These are phyloP conservation scores for Mucor mucedo DNA, from an alignment of 371 early-diverging fungal species.

Conservation along the genomic window DNA sequence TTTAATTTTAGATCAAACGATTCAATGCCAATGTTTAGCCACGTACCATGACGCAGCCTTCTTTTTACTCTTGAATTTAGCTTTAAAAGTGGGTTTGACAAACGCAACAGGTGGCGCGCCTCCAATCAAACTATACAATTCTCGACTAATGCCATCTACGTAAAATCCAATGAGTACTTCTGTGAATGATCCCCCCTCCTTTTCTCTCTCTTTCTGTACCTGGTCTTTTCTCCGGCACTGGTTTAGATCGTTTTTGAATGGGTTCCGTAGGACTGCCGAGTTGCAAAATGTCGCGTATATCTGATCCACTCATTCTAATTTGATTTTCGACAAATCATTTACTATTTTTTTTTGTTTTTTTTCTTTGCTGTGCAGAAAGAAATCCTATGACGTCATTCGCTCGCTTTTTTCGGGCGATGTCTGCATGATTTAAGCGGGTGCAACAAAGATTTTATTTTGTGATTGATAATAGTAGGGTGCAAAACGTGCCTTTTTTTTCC, in stretches of 20 bases:
- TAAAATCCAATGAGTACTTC: too few relatives aligned
- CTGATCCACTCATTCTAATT: slow-evolving; percentile 57
- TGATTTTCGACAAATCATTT: background rate
- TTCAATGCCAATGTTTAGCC: too few relatives aligned
- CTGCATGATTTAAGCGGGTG: too few relatives aligned
- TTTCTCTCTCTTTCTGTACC: slow-evolving; percentile 30
- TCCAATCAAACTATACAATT: slow-evolving; percentile 72
- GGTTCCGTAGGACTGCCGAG: slow-evolving; percentile 52
- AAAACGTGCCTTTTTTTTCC: too few relatives aligned
- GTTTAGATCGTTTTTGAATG: slow-evolving; percentile 32
- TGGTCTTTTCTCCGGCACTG: slow-evolving; percentile 57
- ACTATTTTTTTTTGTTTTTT: background rate
- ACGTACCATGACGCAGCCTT: slow-evolving; percentile 68
- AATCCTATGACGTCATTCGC: too few relatives aligned
- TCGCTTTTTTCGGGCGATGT: too few relatives aligned
- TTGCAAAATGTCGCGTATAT: slow-evolving; percentile 72
- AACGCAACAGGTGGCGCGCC: slow-evolving; percentile 71
- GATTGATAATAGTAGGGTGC: too few relatives aligned
- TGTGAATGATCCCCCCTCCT: too few relatives aligned
- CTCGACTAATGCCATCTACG: slow-evolving; percentile 69
- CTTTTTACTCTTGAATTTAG: slow-evolving; percentile 71
- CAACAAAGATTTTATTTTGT: too few relatives aligned
- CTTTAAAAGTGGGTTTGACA: slow-evolving; percentile 69
- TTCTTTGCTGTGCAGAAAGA: too few relatives aligned
- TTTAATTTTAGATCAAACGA: background rate